Evolutionary conservation across 1,284 basidiomycete genomes (phyloP).

Genomic region (Volvariella volvacea): DNA sequence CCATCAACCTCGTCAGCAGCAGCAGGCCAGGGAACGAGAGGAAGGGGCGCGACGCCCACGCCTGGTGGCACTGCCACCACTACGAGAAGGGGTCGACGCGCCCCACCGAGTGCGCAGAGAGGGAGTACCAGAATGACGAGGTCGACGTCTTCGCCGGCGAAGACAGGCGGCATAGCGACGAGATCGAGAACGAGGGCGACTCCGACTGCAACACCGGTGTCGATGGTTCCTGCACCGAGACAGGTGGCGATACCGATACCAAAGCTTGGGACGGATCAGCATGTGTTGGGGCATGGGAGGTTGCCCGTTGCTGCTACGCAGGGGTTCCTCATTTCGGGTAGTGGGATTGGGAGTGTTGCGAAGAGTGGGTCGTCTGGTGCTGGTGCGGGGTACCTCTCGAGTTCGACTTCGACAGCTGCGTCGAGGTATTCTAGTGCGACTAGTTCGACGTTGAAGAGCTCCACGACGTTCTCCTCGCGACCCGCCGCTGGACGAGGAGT

Average conservation of each 20-base stretch:
- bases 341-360: constrained; percentile 12
- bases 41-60: constrained; percentile 14
- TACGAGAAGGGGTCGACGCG: constrained; percentile 16
- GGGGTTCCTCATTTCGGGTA: constrained; percentile 8
- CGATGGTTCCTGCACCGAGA: constrained; percentile 28
- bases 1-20: not conserved
- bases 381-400: constrained; percentile 1
- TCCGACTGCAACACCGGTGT: constrained; percentile 28
- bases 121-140: constrained; percentile 24
- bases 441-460: not conserved
- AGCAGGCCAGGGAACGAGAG: not conserved
- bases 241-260: constrained; percentile 37
- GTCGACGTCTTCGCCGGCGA: constrained; percentile 42
- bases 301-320: constrained; percentile 21
- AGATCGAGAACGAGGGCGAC: constrained; percentile 20
- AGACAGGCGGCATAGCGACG: constrained; percentile 20
- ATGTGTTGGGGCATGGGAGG: constrained; percentile 45
- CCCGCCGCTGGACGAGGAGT: no score
- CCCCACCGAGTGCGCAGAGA: constrained; percentile 28
- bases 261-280: constrained; percentile 40
- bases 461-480: no score
- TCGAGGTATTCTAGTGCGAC: no score
- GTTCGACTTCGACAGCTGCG: not conserved
- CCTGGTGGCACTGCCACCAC: constrained; percentile 13
- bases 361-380: constrained; percentile 10